Conservation (phyloP, 1,139 yeast genomes). For the Casaregolazyma suthepensis region DNA sequence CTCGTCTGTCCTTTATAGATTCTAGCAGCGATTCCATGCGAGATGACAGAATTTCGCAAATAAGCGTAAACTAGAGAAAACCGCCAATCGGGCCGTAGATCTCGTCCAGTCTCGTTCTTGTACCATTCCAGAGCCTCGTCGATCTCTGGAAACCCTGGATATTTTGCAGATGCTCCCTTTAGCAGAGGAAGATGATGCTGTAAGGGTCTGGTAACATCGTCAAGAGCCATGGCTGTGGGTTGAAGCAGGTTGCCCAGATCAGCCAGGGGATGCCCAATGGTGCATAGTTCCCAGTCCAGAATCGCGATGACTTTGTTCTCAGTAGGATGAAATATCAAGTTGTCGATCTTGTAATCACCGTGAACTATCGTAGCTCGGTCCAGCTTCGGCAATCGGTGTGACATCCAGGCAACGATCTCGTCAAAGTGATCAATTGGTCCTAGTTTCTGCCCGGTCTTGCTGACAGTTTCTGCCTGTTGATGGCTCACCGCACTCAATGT, state of each 20-base stretch:
- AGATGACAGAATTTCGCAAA: slow-evolving; percentile 52
- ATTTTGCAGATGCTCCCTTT: slow-evolving; percentile 6
- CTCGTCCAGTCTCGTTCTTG: slow-evolving; percentile 26
- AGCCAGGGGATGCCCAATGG: slow-evolving; percentile 61
- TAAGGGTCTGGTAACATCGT: background rate
- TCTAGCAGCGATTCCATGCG: slow-evolving; percentile 65
- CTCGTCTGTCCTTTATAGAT: slow-evolving; percentile 54
- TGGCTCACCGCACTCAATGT: slow-evolving; percentile 45
- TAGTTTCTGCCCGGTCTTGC: slow-evolving; percentile 35
- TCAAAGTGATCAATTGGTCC: slow-evolving; percentile 48
- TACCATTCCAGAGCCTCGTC: slow-evolving; percentile 25
- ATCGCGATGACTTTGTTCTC: slow-evolving; percentile 50
- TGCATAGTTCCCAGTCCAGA: slow-evolving; percentile 65
- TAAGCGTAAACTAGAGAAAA: slow-evolving; percentile 58
- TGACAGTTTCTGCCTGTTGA: slow-evolving; percentile 39
- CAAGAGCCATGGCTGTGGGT: slow-evolving; percentile 40
- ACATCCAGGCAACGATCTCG: slow-evolving; percentile 41
- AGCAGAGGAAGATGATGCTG: slow-evolving; percentile 12
- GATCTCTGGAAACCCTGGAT: slow-evolving; percentile 26
- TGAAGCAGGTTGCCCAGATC: slow-evolving; percentile 58
- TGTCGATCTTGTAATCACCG: slow-evolving; percentile 66
- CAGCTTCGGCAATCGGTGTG: slow-evolving; percentile 45
- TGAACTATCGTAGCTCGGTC: slow-evolving; percentile 47
- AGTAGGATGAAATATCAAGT: slow-evolving; percentile 49
- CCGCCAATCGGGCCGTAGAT: slow-evolving; percentile 39